Conservation (phyloP, 805 yeast genomes). For the Candida manassasensis region DNA sequence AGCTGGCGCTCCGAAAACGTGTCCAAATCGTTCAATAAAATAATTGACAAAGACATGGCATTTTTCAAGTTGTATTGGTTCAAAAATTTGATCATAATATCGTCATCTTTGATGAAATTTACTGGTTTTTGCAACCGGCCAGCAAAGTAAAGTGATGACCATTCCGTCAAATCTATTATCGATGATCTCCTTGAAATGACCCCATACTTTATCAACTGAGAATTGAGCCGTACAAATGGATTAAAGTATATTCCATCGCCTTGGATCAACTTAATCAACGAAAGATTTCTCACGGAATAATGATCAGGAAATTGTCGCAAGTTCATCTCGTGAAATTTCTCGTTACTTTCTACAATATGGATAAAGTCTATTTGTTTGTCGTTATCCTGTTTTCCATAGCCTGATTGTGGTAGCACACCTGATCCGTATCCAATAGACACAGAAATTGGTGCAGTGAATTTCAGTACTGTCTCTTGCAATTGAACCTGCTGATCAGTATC, state of each 20-base stretch:
- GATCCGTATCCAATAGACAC: conserved; percentile 93
- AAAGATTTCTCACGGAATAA: conserved; percentile 56
- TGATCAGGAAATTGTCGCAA: conserved; percentile 64
- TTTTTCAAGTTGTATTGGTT: conserved; percentile 74
- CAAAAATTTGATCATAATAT: conserved; percentile 56
- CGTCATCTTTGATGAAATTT: conserved; percentile 54
- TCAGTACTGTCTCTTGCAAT: conserved; percentile 46
- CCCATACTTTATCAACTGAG: conserved; percentile 71
- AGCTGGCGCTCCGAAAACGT: conserved; percentile 58
- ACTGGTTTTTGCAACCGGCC: conserved; percentile 96
- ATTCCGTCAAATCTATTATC: conserved; percentile 66
- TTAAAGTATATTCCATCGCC: conserved; percentile 90
- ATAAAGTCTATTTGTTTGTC: conserved; percentile 72
- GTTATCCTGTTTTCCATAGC: conserved; percentile 20
- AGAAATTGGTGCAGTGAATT: conserved; percentile 66
- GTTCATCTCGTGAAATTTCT: conserved; percentile 74
- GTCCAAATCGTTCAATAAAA: conserved; percentile 40
- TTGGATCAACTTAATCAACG: conserved; percentile 30
- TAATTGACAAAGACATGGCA: conserved; percentile 67
- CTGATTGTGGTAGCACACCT: conserved; percentile 76
- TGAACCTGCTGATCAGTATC: conserved; percentile 26
- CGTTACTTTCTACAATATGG: conserved; percentile 71
- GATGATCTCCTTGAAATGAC: conserved; percentile 62
- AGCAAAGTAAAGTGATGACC: conserved; percentile 84
- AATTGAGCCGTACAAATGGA: conserved; percentile 68